phyloP scores from a whole-genome alignment of 2,329 filamentous ascomycete species.

The Coleophoma eucalyptorum region DNA sequence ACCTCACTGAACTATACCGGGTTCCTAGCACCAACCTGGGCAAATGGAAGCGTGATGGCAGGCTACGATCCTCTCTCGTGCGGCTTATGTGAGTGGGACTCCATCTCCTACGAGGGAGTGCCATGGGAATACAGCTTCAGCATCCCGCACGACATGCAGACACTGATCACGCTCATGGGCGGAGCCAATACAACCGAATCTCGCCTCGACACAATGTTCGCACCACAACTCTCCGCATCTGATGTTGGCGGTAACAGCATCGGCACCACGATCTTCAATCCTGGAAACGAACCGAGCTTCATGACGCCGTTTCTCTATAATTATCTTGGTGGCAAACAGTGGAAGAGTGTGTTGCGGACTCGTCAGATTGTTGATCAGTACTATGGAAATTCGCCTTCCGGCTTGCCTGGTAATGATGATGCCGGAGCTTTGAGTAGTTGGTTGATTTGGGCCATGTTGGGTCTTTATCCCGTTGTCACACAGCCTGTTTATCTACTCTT shows the following conservation, averaged over 20 bases:
- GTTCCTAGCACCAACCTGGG: conserved; percentile 50
- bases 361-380: conserved; percentile 34
- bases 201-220: conserved; percentile 39
- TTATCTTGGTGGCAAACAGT: conserved; percentile 34
- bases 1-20: conserved; percentile 45
- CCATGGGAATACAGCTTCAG: conserved; percentile 53
- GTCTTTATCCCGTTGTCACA: conserved; percentile 51
- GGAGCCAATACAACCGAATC: conserved; percentile 45
- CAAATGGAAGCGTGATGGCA: conserved; percentile 41
- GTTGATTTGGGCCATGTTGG: conserved; percentile 46
- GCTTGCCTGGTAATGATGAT: conserved; percentile 41
- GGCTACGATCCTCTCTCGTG: conserved; percentile 46
- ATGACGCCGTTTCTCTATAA: conserved; percentile 51
- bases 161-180: conserved; percentile 46
- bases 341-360: conserved; percentile 30
- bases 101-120: conserved; percentile 48
- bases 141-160: conserved; percentile 52
- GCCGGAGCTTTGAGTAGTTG: conserved; percentile 44
- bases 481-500: conserved; percentile 53
- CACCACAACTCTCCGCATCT: conserved; percentile 31
- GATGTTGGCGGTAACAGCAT: conserved; percentile 12
- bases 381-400: conserved; percentile 33
- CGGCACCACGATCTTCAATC: conserved; percentile 40
- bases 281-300: conserved; percentile 51
- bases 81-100: conserved; percentile 51